Evolutionary conservation across 495 filamentous ascomycete species (phyloP).

Genomic region (Platismatia glauca): DNA sequence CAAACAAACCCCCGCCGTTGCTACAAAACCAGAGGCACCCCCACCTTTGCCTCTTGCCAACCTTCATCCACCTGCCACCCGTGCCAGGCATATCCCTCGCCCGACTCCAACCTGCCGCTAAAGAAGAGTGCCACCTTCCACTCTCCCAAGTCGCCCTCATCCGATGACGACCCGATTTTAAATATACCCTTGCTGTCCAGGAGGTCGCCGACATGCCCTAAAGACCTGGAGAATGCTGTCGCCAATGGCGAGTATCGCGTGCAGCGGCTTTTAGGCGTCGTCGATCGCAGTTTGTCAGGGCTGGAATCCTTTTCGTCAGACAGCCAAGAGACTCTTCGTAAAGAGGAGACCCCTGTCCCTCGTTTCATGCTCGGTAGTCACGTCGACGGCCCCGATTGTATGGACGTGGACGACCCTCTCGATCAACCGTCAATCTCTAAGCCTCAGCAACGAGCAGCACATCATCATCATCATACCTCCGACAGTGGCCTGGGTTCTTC

Average conservation of each 20-base stretch:
- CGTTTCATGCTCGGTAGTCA: conserved; percentile 22
- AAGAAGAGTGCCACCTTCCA: conserved; percentile 47
- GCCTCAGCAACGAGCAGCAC: conserved; percentile 12
- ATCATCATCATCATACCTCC: conserved; percentile 34
- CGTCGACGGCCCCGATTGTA: conserved; percentile 15
- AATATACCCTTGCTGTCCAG: conserved; percentile 40
- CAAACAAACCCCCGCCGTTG: conserved; percentile 24
- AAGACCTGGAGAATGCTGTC: conserved; percentile 36
- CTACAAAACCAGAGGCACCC: conserved; percentile 22
- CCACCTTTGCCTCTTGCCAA: conserved; percentile 16
- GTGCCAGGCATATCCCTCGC: neutral
- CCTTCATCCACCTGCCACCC: conserved; percentile 16
- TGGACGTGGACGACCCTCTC: conserved; percentile 25
- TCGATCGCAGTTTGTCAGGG: conserved; percentile 35
- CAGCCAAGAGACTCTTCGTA: conserved; percentile 22
- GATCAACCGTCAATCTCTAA: conserved; percentile 19
- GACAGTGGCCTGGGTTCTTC: conserved; percentile 53
- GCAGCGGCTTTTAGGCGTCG: conserved; percentile 35
- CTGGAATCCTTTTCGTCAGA: conserved; percentile 26
- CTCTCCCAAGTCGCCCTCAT: conserved; percentile 35
- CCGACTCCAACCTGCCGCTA: conserved; percentile 26
- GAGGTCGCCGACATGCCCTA: conserved; percentile 41
- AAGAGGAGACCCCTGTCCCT: conserved; percentile 31
- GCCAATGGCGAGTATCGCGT: conserved; percentile 42
- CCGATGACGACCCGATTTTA: conserved; percentile 37